A percentile compares a stretch with the other conserved stretches of the same genome.
Conservation (phyloP, 148 eudicot genomes). For the Spergularia marina region DNA sequence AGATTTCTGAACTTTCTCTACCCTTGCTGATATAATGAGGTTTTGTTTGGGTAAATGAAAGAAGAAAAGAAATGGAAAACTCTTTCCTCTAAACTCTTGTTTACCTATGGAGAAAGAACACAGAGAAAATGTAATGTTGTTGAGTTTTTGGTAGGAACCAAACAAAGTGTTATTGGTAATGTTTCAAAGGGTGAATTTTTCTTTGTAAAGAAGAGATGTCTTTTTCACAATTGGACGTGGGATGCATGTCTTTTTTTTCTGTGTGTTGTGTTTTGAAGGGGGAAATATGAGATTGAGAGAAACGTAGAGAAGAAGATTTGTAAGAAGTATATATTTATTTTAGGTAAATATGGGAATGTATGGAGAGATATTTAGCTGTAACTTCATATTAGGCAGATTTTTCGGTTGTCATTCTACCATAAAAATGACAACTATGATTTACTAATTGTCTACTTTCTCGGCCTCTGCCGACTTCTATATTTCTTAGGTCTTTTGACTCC, state of each 20-base stretch:
- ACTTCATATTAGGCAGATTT: slow-evolving; percentile 20
- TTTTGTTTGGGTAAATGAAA: not conserved
- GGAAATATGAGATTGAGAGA: slow-evolving; percentile 9
- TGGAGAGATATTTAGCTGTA: slow-evolving; percentile 22
- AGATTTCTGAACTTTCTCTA: slow-evolving; percentile 7
- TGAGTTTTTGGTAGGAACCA: not conserved
- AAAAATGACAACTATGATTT: slow-evolving; percentile 25
- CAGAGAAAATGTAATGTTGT: not conserved
- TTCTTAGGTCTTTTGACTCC: not conserved
- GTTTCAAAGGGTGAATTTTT: slow-evolving; percentile 1
- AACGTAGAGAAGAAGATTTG: slow-evolving; percentile 14
- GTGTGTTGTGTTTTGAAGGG: not conserved
- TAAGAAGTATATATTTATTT: slow-evolving; percentile 21
- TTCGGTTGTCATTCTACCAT: slow-evolving; percentile 2
- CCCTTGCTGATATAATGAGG: not conserved
- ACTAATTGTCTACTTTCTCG: slow-evolving; percentile 13
- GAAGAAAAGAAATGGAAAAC: not conserved
- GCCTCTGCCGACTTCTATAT: slow-evolving; percentile 8
- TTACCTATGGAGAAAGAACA: not conserved
- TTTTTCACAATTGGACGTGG: slow-evolving; percentile 29
- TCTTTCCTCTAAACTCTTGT: not conserved
- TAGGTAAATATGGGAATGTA: slow-evolving; percentile 22
- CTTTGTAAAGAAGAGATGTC: slow-evolving; percentile 4
- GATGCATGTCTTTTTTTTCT: slow-evolving; percentile 31
- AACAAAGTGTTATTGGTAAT: not conserved